Evolutionary conservation across 164 flowering plant genomes (phyloP).

Genomic region (Akebia trifoliata): DNA sequence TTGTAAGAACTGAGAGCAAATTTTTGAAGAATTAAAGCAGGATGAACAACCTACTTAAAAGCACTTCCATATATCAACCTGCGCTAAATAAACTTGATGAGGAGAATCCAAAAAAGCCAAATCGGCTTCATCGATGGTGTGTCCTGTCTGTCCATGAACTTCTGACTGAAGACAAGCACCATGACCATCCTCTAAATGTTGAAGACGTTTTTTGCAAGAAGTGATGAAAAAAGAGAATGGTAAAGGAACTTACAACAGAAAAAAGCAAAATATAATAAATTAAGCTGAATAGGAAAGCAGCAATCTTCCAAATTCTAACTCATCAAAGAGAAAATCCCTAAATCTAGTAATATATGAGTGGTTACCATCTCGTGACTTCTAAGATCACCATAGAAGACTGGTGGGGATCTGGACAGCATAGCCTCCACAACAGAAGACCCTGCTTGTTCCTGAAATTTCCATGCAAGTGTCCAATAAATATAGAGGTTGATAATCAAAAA

Average conservation of each 20-base stretch:
- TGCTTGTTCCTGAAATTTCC: conserved; percentile 44
- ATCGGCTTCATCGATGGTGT: conserved; percentile 18
- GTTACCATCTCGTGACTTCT: conserved; percentile 90
- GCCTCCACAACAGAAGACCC: conserved; percentile 80
- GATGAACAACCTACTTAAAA: not conserved
- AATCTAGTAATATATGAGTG: not conserved
- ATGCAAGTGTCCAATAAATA: not conserved
- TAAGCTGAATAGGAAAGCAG: too few relatives aligned
- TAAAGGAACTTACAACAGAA: conserved; percentile 47
- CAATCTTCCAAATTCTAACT: too few relatives aligned
- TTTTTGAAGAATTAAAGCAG: not conserved
- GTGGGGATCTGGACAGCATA: conserved; percentile 80
- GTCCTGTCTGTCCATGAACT: conserved; percentile 13
- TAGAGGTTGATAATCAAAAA: conserved; percentile 1
- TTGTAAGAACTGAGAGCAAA: too few relatives aligned
- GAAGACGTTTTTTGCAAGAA: conserved; percentile 44
- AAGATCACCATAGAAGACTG: conserved; percentile 79
- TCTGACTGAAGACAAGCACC: conserved; percentile 22
- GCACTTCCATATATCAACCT: conserved; percentile 42
- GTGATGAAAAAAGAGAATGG: conserved; percentile 70
- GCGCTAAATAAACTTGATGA: conserved; percentile 70
- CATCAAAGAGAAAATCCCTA: not conserved
- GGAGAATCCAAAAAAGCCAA: conserved; percentile 29
- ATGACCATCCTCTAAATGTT: conserved; percentile 11
- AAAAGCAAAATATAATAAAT: conserved; percentile 2